Evolutionary conservation across 108 stramenopile species (phyloP).

Genomic region (Schizochytrium sp.): DNA sequence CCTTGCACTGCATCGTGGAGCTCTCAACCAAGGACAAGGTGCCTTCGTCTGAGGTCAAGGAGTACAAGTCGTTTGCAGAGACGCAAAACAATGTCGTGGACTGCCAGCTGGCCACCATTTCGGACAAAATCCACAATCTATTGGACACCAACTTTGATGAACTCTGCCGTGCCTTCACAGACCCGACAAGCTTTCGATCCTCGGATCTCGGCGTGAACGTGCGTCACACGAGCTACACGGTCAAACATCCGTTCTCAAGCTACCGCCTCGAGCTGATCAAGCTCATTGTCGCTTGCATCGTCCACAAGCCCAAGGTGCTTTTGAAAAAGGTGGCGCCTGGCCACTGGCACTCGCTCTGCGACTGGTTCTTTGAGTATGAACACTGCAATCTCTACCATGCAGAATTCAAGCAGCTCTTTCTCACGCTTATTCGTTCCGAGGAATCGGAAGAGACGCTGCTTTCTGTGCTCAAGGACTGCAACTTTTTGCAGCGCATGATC

Average conservation of each 20-base stretch:
- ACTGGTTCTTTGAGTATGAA: neutral
- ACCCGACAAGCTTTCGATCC: neutral
- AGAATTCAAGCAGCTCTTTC: neutral
- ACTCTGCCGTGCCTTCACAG: neutral
- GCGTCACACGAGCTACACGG: neutral
- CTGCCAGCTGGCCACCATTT: neutral
- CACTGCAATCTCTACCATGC: neutral
- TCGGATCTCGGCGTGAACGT: neutral
- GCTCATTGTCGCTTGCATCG: neutral
- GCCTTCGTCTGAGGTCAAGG: neutral
- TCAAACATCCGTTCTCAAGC: neutral
- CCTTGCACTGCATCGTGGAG: neutral
- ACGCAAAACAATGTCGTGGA: neutral
- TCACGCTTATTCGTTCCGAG: neutral
- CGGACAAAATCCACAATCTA: neutral
- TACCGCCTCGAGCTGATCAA: neutral
- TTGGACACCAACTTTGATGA: neutral
- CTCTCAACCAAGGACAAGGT: neutral
- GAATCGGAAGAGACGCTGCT: neutral
- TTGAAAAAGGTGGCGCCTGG: neutral
- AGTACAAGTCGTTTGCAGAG: slow-evolving; percentile 10
- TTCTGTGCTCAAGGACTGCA: neutral
- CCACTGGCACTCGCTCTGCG: neutral
- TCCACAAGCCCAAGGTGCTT: neutral
- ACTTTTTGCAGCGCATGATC: neutral